These are phyloP conservation scores for Asterophora lycoperdoides DNA, from an alignment of 768 basidiomycete species.

Conservation along the genomic window DNA sequence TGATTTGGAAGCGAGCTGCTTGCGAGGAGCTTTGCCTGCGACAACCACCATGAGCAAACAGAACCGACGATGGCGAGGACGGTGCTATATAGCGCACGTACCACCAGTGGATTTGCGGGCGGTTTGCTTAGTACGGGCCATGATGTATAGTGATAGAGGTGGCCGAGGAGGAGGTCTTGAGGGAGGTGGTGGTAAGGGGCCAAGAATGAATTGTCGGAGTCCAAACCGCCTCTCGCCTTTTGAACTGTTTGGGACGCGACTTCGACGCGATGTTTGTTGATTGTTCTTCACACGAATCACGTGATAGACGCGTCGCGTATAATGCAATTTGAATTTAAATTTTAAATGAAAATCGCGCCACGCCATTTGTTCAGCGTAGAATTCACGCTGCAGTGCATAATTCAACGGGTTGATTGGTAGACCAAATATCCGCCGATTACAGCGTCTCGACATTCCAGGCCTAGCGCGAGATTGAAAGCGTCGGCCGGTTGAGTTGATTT, in stretches of 20 bases:
- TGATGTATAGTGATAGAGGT: slow-evolving; percentile 24
- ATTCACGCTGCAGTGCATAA: too few relatives aligned
- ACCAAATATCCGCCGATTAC: too few relatives aligned
- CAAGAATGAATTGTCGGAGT: slow-evolving; percentile 20
- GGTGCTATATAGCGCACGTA: slow-evolving; percentile 18
- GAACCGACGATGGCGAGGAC: not conserved
- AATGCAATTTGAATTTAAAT: too few relatives aligned
- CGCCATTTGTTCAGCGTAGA: too few relatives aligned
- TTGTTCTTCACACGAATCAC: slow-evolving; percentile 1
- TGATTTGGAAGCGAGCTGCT: slow-evolving; percentile 56
- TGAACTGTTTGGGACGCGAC: slow-evolving; percentile 19
- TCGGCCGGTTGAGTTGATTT: too few relatives aligned
- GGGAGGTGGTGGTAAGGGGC: slow-evolving; percentile 23
- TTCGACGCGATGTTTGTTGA: slow-evolving; percentile 15
- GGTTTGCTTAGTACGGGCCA: slow-evolving; percentile 77
- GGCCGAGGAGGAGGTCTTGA: slow-evolving; percentile 6
- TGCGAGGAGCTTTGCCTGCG: slow-evolving; percentile 55
- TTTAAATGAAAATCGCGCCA: not conserved
- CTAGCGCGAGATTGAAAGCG: too few relatives aligned
- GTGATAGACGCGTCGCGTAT: slow-evolving; percentile 9
- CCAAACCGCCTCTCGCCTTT: slow-evolving; percentile 21
- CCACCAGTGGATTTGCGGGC: slow-evolving; percentile 77
- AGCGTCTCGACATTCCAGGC: slow-evolving; percentile 46
- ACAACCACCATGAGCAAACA: not conserved
- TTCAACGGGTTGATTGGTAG: too few relatives aligned